Percentiles rank a stretch among this genome's conserved stretches.
Conservation (phyloP, 441 rosid genomes). For the Syzygium malaccense region DNA sequence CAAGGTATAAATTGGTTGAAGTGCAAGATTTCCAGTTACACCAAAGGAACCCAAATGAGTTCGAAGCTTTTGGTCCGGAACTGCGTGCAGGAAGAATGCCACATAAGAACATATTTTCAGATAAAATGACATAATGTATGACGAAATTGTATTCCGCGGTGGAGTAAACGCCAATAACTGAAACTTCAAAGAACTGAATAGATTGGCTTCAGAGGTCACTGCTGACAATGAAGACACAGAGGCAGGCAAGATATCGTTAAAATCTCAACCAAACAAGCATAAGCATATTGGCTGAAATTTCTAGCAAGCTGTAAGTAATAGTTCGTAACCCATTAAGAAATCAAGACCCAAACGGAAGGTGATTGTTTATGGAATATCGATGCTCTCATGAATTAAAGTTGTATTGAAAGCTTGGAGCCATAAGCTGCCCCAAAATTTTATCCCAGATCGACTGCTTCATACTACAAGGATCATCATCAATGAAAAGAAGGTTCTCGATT, state of each 20-base stretch:
- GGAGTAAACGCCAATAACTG: accelerated
- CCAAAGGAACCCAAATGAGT: neutral
- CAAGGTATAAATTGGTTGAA: neutral
- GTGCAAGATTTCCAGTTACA: neutral
- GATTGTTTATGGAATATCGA: neutral
- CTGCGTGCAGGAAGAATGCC: neutral
- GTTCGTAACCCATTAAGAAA: neutral
- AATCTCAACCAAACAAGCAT: neutral
- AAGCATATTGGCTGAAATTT: neutral
- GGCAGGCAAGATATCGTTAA: too few relatives aligned
- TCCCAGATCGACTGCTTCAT: neutral
- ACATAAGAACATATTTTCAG: neutral
- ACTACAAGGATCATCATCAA: neutral
- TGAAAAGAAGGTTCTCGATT: neutral
- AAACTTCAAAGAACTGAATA: neutral
- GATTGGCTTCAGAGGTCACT: neutral
- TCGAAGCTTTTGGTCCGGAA: accelerated
- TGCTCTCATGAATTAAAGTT: neutral
- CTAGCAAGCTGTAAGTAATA: accelerated
- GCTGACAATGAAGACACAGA: neutral
- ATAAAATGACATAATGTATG: neutral
- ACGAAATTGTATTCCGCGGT: accelerated
- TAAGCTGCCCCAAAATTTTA: neutral
- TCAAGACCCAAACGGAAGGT: neutral
- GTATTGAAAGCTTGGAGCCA: neutral